Base-by-base conservation (phyloP, 192 early-diverging fungal species). In the Podila epicladia region DNA sequence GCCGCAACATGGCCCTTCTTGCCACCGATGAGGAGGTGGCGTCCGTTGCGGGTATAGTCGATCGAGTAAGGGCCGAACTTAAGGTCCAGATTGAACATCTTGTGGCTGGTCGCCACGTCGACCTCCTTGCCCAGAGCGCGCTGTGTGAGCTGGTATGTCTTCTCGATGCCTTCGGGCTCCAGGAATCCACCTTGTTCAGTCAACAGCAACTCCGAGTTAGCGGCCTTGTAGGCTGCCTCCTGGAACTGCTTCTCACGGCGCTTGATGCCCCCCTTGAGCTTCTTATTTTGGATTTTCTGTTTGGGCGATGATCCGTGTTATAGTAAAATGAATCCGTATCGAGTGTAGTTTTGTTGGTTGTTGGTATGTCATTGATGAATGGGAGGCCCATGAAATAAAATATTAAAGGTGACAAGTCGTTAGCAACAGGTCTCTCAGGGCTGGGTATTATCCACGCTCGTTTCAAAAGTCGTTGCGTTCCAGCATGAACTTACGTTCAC, bases 11-110 rank as follows among this genome's bases (percentile, higher is more conserved):
- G 97, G 17, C 97, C 97, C 69, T 92, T 93, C 20, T 85, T 75
- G 9, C 94, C 95, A 62, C 92, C 95, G 28, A 96, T 82, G 38
- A 96, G 74, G 77, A 96, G 61, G 68, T 91, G 82, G 37, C 85
- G 80, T 60, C 96, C 96, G 79, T 97, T 97, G 13, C 91, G 89
- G 35, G 97, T 95, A 85, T 98, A 98, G 73, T 97, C 90, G 48
- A 97, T 24, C n/a, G 88, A 49, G 75, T 98, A 99, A 13, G 96
- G 95, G 15, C 96, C 96, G 82, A 96, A 94, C 6, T 94, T 92
- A 9, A 69, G 50, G 64, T 57, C 61, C 35, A 73, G 37, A 15
- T 51, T 45, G 55, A 73, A 74, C 72, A 80, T 90, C 88, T 96
- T 97, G 65, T 82, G 83, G 0, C 87, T 65, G 5, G 93, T 95